Evolutionary conservation across 179 eudicot species (phyloP).

Genomic region (Patellifolia procumbens): DNA sequence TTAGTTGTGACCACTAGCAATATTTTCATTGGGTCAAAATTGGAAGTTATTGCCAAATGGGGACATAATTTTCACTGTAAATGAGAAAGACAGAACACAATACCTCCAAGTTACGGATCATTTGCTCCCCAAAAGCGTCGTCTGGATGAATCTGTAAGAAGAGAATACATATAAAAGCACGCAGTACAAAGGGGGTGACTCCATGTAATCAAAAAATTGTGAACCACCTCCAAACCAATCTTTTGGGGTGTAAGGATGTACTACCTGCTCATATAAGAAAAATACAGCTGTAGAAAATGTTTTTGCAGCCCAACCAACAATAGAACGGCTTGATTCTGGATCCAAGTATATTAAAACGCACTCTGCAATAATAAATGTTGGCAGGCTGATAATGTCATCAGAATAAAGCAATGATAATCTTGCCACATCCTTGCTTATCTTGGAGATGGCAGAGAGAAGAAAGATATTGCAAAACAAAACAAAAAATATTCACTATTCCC

Average conservation of each 20-base stretch:
- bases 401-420: constrained; percentile 44
- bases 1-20: no score
- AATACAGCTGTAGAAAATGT: constrained; percentile 77
- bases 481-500: background rate
- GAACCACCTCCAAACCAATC: no score
- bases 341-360: constrained; percentile 96
- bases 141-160: constrained; percentile 78
- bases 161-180: constrained; percentile 11
- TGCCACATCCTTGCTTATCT: constrained; percentile 2
- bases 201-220: constrained; percentile 2
- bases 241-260: no score
- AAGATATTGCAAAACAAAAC: background rate
- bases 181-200: constrained; percentile 12
- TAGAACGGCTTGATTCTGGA: constrained; percentile 76
- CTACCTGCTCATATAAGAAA: constrained; percentile 97
- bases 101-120: constrained; percentile 97
- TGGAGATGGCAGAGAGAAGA: background rate
- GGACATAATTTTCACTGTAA: background rate
- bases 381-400: constrained; percentile 95
- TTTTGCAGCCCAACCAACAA: constrained; percentile 87
- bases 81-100: background rate
- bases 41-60: no score
- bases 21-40: no score
- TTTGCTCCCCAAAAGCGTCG: constrained; percentile 98
- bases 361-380: constrained; percentile 98